Conservation (phyloP, 2,329 filamentous ascomycete species). For the Elsinoe perseae region DNA sequence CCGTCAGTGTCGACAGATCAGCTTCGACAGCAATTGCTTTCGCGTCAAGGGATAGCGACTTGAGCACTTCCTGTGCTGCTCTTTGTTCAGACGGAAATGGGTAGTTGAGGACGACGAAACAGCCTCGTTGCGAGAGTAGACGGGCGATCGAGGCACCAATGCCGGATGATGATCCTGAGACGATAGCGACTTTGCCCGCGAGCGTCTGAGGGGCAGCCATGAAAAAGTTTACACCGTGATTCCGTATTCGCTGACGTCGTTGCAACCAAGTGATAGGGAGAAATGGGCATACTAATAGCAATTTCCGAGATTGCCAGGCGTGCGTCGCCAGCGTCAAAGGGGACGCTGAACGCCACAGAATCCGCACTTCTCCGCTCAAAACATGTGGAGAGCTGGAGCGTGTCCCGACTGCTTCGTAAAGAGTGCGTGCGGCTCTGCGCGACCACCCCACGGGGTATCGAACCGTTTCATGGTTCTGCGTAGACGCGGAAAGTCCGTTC, state of each 20-base stretch:
- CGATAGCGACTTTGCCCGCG: conserved; percentile 9
- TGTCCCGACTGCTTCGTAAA: neutral
- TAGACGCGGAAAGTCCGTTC: neutral
- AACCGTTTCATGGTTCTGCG: neutral
- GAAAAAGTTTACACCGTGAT: too few species aligned
- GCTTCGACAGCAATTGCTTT: conserved; percentile 35
- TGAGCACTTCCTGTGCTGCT: conserved; percentile 28
- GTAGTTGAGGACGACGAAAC: conserved; percentile 45
- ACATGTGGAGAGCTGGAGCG: neutral
- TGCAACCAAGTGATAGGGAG: too few species aligned
- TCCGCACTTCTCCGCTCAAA: neutral
- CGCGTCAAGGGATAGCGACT: conserved; percentile 25
- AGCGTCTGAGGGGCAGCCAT: conserved; percentile 14
- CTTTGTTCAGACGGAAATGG: conserved; percentile 28
- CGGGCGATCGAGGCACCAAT: conserved; percentile 42
- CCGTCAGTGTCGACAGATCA: conserved; percentile 34
- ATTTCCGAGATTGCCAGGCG: too few species aligned
- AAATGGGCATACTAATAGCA: neutral
- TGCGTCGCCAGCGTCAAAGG: too few species aligned
- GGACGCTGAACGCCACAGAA: neutral
- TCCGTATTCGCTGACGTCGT: too few species aligned
- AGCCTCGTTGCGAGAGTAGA: conserved; percentile 39
- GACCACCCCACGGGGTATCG: neutral
- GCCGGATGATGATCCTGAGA: conserved; percentile 34
- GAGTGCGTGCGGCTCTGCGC: neutral